phyloP scores from a whole-genome alignment of 2,329 filamentous ascomycete species.

The Fusarium foetens region DNA sequence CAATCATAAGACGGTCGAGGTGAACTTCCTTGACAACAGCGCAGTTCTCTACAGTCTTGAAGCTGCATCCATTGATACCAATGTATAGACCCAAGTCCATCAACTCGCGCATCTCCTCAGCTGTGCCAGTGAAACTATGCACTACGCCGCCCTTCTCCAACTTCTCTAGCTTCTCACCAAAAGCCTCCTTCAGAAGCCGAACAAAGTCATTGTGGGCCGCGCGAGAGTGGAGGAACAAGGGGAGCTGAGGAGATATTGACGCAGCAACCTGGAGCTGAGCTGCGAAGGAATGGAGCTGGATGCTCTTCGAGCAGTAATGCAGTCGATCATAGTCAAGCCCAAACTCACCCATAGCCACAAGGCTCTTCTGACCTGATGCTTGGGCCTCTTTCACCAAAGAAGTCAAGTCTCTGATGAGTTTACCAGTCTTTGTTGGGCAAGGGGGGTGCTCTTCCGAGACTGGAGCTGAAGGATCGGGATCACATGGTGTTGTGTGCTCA shows the following conservation, averaged over 20 bases:
- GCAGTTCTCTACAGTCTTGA: conserved; percentile 94
- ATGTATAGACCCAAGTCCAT: conserved; percentile 86
- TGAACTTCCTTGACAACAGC: conserved; percentile 83
- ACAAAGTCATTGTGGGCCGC: conserved; percentile 90
- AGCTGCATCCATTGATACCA: conserved; percentile 94
- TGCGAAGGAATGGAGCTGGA: conserved; percentile 87
- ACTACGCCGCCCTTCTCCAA: conserved; percentile 84
- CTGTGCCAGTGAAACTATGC: conserved; percentile 92
- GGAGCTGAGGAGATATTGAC: conserved; percentile 75
- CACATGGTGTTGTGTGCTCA: conserved; percentile 63
- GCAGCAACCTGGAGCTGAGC: conserved; percentile 83
- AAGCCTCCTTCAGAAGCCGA: conserved; percentile 68
- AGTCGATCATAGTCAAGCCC: conserved; percentile 96
- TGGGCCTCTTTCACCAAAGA: conserved; percentile 71
- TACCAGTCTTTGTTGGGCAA: conserved; percentile 56
- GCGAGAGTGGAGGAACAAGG: conserved; percentile 91
- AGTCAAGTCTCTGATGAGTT: conserved; percentile 69
- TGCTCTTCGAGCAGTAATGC: conserved; percentile 79
- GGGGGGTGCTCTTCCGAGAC: conserved; percentile 60
- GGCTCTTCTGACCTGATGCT: conserved; percentile 51
- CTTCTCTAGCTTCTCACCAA: conserved; percentile 67
- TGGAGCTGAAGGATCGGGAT: conserved; percentile 60
- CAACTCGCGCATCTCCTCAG: conserved; percentile 84
- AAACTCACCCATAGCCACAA: conserved; percentile 92
- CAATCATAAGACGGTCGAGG: conserved; percentile 85